These are phyloP conservation scores for Osmanthus fragrans DNA, from an alignment of 257 asterid species.

Conservation along the genomic window DNA sequence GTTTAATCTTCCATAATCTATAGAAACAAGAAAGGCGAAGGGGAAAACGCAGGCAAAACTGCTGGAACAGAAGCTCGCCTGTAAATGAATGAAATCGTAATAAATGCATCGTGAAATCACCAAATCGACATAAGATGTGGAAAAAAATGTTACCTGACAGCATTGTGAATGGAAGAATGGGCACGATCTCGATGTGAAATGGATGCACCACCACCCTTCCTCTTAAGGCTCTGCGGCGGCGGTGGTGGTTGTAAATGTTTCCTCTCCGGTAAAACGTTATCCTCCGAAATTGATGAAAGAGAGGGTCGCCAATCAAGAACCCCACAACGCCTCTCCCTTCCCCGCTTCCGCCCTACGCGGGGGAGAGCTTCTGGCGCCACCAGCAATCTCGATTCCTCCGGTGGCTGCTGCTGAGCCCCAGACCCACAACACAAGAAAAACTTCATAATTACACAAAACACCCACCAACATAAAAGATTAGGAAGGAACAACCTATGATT, in stretches of 20 bases:
- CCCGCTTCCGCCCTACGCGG: slow-evolving; percentile 38
- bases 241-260: slow-evolving; percentile 2
- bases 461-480: neutral
- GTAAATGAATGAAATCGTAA: slow-evolving; percentile 13
- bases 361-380: slow-evolving; percentile 30
- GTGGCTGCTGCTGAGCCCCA: slow-evolving; percentile 13
- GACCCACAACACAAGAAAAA: slow-evolving; percentile 37
- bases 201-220: slow-evolving; percentile 32
- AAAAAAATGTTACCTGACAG: slow-evolving; percentile 28
- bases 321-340: slow-evolving; percentile 10
- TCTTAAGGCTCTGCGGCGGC: slow-evolving; percentile 33
- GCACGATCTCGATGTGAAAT: slow-evolving; percentile 27
- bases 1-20: neutral
- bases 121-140: neutral
- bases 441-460: slow-evolving; percentile 34
- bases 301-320: slow-evolving; percentile 44
- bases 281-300: slow-evolving; percentile 50
- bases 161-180: slow-evolving; percentile 18
- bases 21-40: slow-evolving; percentile 61
- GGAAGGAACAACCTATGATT: neutral
- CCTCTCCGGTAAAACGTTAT: slow-evolving; percentile 25
- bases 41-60: slow-evolving; percentile 39
- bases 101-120: neutral
- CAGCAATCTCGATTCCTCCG: slow-evolving; percentile 45
- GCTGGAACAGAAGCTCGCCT: slow-evolving; percentile 40